Conservation (phyloP, 805 yeast genomes). For the Candida golubevii region DNA sequence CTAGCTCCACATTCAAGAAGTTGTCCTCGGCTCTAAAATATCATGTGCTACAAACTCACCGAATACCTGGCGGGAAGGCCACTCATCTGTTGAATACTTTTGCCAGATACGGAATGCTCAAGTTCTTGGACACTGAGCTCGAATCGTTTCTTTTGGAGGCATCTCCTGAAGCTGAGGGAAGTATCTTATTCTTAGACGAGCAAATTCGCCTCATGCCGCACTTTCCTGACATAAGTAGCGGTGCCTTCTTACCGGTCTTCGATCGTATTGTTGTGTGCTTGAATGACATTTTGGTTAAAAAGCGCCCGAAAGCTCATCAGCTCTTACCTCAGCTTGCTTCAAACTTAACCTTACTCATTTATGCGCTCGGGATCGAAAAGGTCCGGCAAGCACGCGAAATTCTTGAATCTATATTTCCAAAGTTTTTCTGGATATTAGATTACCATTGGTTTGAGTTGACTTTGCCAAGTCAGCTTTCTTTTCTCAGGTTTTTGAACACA, state of each 20-base stretch:
- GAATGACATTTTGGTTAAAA: neutral
- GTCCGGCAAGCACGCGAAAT: neutral
- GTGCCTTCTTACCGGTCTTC: neutral
- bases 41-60: conserved; percentile 4
- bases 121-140: neutral
- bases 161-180: neutral
- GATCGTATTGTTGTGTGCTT: neutral
- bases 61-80: neutral
- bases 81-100: neutral
- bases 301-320: neutral
- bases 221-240: neutral
- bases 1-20: conserved; percentile 6
- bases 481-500: conserved; percentile 1
- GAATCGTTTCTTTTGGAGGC: neutral
- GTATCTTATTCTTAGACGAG: neutral
- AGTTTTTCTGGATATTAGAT: neutral
- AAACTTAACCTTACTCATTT: neutral
- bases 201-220: neutral
- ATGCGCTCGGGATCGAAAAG: neutral
- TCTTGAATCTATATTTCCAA: neutral
- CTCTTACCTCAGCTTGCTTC: neutral
- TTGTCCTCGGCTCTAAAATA: conserved; percentile 9
- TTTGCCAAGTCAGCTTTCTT: conserved; percentile 1
- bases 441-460: neutral
- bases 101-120: conserved; percentile 2